A percentile compares a stretch with the other conserved stretches of the same genome.
Conservation (phyloP, 116 monocot species). For the Posidonia oceanica region DNA sequence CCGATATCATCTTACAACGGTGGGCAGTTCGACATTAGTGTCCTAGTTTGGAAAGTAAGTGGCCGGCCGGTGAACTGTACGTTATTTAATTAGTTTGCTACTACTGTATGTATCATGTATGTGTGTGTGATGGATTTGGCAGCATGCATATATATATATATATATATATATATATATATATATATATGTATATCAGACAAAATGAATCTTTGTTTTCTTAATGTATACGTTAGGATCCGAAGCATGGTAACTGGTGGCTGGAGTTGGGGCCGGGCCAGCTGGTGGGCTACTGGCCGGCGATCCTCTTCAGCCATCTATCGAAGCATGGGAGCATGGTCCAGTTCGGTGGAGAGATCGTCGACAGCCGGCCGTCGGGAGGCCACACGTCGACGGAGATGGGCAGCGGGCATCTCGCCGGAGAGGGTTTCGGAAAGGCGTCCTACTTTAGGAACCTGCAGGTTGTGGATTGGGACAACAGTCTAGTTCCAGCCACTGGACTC, state of each 20-base stretch:
- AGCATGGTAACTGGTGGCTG: conserved; percentile 85
- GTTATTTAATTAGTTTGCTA: no score
- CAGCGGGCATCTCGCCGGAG: conserved; percentile 41
- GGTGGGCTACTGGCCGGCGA: conserved; percentile 82
- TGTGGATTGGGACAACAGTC: conserved; percentile 63
- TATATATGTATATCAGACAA: neutral
- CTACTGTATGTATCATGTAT: no score
- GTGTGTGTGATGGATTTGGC: no score
- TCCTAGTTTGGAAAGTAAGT: conserved; percentile 77
- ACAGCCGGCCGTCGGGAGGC: conserved; percentile 31
- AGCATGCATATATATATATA: no score
- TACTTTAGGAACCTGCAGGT: conserved; percentile 65
- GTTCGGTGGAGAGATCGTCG: conserved; percentile 78
- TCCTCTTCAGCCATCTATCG: conserved; percentile 58
- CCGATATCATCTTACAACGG: conserved; percentile 44
- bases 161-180: no score
- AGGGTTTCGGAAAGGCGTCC: conserved; percentile 41
- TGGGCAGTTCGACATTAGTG: conserved; percentile 67
- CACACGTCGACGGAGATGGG: conserved; percentile 67
- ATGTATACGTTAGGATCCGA: conserved; percentile 13
- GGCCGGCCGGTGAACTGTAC: no score
- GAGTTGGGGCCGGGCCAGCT: conserved; percentile 57
- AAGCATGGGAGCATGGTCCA: conserved; percentile 67
- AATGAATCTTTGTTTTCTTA: no score
- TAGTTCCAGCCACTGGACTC: conserved; percentile 28